phyloP scores from a whole-genome alignment of 1,284 basidiomycete genomes.

The Salmacisia buchloeana region DNA sequence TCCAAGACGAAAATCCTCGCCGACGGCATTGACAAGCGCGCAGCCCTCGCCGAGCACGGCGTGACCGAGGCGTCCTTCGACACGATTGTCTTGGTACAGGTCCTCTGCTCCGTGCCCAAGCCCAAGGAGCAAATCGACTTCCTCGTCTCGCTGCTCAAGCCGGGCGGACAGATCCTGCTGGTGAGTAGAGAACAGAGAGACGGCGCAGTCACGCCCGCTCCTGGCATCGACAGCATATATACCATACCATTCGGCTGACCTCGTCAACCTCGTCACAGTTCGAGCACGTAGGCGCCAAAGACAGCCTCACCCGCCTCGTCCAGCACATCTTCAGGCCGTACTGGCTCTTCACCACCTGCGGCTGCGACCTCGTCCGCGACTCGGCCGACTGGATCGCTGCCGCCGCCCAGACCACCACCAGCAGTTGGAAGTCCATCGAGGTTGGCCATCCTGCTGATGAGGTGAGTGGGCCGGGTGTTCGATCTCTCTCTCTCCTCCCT shows the following conservation, averaged over 20 bases:
- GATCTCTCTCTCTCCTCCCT: not conserved
- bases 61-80: slow-evolving; percentile 25
- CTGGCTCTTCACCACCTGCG: slow-evolving; percentile 26
- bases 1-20: slow-evolving; percentile 25
- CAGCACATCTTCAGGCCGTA: slow-evolving; percentile 23
- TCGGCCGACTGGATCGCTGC: slow-evolving; percentile 23
- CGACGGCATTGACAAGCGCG: slow-evolving; percentile 18
- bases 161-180: slow-evolving; percentile 33
- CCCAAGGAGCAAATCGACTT: slow-evolving; percentile 28
- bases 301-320: slow-evolving; percentile 16
- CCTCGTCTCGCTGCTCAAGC: slow-evolving; percentile 27
- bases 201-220: not conserved
- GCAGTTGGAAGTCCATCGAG: slow-evolving; percentile 31
- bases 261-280: slow-evolving; percentile 13
- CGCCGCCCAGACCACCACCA: too few relatives aligned
- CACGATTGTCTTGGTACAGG: slow-evolving; percentile 38
- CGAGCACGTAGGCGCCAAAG: slow-evolving; percentile 31
- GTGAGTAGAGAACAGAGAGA: not conserved
- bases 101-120: slow-evolving; percentile 32
- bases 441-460: slow-evolving; percentile 20
- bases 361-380: slow-evolving; percentile 27
- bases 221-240: not conserved
- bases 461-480: slow-evolving; percentile 9
- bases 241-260: not conserved
- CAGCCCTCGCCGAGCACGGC: slow-evolving; percentile 12